phyloP scores from a whole-genome alignment of 2,329 filamentous ascomycete species.

The Bipolaris bicolor region DNA sequence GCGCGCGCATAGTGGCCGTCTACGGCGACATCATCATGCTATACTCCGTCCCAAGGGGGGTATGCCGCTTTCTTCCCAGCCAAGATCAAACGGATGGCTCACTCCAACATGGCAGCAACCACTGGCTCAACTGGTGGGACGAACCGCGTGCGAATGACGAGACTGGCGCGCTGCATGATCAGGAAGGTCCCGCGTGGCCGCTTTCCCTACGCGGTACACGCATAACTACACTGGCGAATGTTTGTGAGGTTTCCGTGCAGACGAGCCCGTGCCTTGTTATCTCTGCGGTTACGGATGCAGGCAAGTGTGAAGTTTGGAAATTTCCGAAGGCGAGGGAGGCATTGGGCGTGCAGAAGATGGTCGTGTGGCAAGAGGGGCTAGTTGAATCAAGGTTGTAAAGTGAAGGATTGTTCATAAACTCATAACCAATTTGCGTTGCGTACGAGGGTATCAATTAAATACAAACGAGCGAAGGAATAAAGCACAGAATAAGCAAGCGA shows the following conservation, averaged over 20 bases:
- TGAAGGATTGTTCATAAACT: neutral
- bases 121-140: conserved; percentile 43
- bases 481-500: conserved; percentile 1
- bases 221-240: conserved; percentile 53
- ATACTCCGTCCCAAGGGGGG: conserved; percentile 66
- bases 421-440: conserved; percentile 9
- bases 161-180: conserved; percentile 7
- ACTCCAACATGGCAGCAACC: neutral
- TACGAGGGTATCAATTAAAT: conserved; percentile 19
- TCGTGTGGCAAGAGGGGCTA: neutral
- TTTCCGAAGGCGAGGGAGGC: neutral
- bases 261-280: conserved; percentile 54
- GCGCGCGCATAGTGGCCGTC: conserved; percentile 64
- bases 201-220: conserved; percentile 58
- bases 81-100: conserved; percentile 23
- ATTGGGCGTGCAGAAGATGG: neutral
- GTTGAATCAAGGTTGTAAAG: neutral
- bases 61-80: conserved; percentile 38
- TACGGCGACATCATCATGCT: conserved; percentile 63
- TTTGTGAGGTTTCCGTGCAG: conserved; percentile 60
- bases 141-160: conserved; percentile 12
- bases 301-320: too few relatives aligned
- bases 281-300: conserved; percentile 55
- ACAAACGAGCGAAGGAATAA: neutral
- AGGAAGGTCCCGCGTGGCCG: conserved; percentile 51